Base-by-base conservation (phyloP, 2,329 filamentous ascomycete species). In the Colletotrichum acutatum region DNA sequence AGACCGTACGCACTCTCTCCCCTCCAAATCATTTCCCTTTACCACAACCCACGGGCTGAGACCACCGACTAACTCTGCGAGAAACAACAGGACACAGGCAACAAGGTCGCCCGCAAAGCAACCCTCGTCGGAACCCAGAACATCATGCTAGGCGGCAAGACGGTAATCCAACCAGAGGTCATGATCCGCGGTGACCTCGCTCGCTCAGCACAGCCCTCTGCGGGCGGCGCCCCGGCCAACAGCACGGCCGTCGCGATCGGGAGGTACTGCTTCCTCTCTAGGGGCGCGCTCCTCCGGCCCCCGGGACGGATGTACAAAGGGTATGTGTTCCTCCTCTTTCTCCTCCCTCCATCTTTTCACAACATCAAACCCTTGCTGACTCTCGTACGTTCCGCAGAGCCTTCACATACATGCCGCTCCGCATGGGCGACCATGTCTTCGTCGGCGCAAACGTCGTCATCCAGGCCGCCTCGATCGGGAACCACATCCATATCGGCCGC, bases 91-190 rank as follows among this genome's bases (percentile, higher is more conserved):
- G 96, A 98, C 84, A 98, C 95, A 3, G 97, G 97, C 77, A 99
- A 99, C 89, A 98, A 98, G 86, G 97, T 99, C 79, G 96, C 95
- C 52, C 94, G 97, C 76, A 95, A 95, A 77, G 94, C 95, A 74
- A 92, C 93, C 80, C 94, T 99, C 77, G 94, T 97, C 79, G 97
- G 97, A 78, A 98, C 96, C 26, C 95, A 97, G 78, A 97, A 98
- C 84, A 98, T 99, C 84, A 98, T 98, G 83, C 93, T 99, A 2
- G 97, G 95, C 77, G 97, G 97, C 75, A 97, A 95, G 84, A 97
- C 95, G 0, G 95, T 98, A 75, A 97, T 99, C 80, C 95, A 98
- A 87, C 93, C 95, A 75, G 95, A 98, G 80, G 96, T 95, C 78
- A 95, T 97, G 83, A 95, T 99, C 80, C 93, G 97, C 60, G 97